These are phyloP conservation scores for Suillus placidus DNA, from an alignment of 768 basidiomycete genomes.

Conservation along the genomic window DNA sequence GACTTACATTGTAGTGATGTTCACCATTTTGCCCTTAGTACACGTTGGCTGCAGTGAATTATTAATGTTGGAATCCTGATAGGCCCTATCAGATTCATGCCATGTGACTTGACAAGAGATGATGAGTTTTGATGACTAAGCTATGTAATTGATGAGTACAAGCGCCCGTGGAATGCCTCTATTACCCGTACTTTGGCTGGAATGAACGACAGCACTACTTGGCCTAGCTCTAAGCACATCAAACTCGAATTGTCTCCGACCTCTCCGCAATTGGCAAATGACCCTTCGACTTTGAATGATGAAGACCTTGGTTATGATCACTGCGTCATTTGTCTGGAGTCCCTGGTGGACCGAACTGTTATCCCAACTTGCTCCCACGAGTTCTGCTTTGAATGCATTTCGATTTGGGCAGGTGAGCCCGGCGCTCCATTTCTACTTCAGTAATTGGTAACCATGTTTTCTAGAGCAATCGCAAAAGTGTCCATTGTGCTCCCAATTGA, in stretches of 20 bases:
- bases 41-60: too few relatives aligned
- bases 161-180: neutral
- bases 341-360: slow-evolving; percentile 74
- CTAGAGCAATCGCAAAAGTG: slow-evolving; percentile 78
- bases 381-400: slow-evolving; percentile 91
- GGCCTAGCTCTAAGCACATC: slow-evolving; percentile 40
- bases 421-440: neutral
- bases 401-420: slow-evolving; percentile 78
- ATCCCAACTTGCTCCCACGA: slow-evolving; percentile 88
- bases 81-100: too few relatives aligned
- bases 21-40: too few relatives aligned
- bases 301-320: slow-evolving; percentile 41
- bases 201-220: slow-evolving; percentile 10
- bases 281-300: neutral
- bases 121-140: too few relatives aligned
- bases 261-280: slow-evolving; percentile 12
- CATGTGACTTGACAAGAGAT: too few relatives aligned
- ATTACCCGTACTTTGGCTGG: neutral
- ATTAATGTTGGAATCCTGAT: too few relatives aligned
- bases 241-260: slow-evolving; percentile 33
- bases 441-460: neutral
- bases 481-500: slow-evolving; percentile 69
- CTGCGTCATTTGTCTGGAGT: slow-evolving; percentile 88
- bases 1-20: too few relatives aligned
- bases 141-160: too few relatives aligned